Base-by-base conservation (phyloP, 225 moss, liverwort and hornwort genomes). In the Physcomitrium patens region DNA sequence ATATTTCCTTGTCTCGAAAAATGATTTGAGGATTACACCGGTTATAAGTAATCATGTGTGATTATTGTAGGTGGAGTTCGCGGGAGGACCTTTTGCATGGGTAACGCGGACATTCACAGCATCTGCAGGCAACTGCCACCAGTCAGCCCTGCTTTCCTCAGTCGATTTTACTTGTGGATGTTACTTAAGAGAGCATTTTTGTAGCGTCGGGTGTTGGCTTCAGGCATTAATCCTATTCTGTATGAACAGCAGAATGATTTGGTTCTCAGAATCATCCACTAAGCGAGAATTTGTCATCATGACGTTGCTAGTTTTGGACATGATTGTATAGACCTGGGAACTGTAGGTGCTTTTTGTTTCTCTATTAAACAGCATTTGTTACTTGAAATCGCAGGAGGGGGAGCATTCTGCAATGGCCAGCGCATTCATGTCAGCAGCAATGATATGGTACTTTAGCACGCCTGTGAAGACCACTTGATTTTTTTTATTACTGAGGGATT, bases 71-170 rank as follows among this genome's bases (percentile, higher is more conserved):
- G 96, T 97, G 83, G 97, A 97, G 68, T 97, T 97, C 82, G 93
- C 91, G 37, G 97, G 97, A 45, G 97, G 97, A 68, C 93, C 97
- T 71, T 97, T 90, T 49, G 87, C 90, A 71, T 97, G 97, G 97
- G 89, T 94, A 68, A 97, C 94, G 8, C 92, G 93, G 46, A 97
- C 93, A 17, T 97, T 91, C 70, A 69, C 81, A 78, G 97, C 97
- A 83, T 89, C 97, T 76, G 87, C 97, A 91, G 94, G 96, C 91
- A 86, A 82, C 71, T 85, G 75, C 78, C 82, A 79, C 84, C 49
- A 82, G 86, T 86, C 84, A 84, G 86, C 89, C 89, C 78, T 78
- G 67, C 71, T 82, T 76, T 87, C 74, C 73, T 79, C 31, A 37
- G 31, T 37, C 31, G 31, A 37, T 37, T 37, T 37, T 37, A 37